Base-by-base conservation (phyloP, 805 yeast genomes). In the Ogataea pini region DNA sequence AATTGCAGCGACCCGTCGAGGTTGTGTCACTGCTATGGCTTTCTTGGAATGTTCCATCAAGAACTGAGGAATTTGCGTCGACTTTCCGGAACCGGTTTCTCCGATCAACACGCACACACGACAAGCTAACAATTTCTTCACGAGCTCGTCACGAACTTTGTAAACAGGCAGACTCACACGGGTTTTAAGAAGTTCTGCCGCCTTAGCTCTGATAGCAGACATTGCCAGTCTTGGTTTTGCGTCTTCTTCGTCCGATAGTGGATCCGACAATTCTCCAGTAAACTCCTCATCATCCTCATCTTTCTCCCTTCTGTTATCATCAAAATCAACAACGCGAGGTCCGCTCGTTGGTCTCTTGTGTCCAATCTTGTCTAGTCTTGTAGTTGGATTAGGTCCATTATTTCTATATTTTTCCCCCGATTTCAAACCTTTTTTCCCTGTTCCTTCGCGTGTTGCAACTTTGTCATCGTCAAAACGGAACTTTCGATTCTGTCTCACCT, bases 1-100 rank as follows among this genome's bases (percentile, higher is more conserved):
- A 43, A 94, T 89, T 1, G 99, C 99, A 3, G 99, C 98, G 32
- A 92, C 99, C 62, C 98, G 79, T 70, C 99, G 85, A 1, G 99
- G 99, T 70, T 92, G 98, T 0, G 99, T 91, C 7, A 94, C 92
- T 0, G 96, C 98, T 17, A 92, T 83, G 20, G 77, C 73, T 50
- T 80, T 81, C 16, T 68, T 66, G 31, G 67, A 62, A 41, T 70
- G 68, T 0, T 80, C 77, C 68, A 87, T 78, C n/a, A 92, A 63
- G 55, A 92, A 85, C 63, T 92, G 98, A 0, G 99, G 98, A 40
- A 92, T 83, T 70, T 92, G 99, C 0, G 99, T 92, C 3, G 98
- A 91, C 64, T 92, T 64, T 89, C 98, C 70, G 97, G 55, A 52
- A 68, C 99, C 99, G 0, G 99, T 92, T 63, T 92, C 98, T 68